Evolutionary conservation across 73 alveolate species (phyloP), one percentile per base, ranked within the genome.

Genomic region (Tetrahymena thermophila): DNA sequence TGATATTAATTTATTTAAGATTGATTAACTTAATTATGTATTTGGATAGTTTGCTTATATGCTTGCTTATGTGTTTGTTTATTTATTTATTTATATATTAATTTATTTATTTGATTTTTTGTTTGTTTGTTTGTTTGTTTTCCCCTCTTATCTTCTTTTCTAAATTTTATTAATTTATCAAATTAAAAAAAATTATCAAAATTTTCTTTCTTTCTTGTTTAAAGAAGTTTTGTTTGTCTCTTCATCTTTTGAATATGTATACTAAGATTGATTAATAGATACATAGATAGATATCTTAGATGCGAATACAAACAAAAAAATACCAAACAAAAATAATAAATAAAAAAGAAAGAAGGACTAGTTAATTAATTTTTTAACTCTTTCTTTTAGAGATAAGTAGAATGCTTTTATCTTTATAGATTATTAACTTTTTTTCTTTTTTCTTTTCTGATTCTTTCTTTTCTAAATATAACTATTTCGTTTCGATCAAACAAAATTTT

Each of bases 71-170:
- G 38, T 21, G 16, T 58, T 23, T 23, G 15, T 11, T 7, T 58
- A 5, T 58, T 25, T 71, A 71, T 71, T 71, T 4, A 31, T 71
- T 71, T 1, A 31, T 28, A 7, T 25, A 31, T 28, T n/a, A 0
- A 31, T 71, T n/a, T 1, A 71, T 71, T 71, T 71, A n/a, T 71
- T 71, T 71, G 44, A 40, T 40, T 40, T 40, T 40, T 40, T 40
- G 44, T 40, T 40, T 40, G 44, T 28, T 71, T 71, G n/a, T n/a
- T 71, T 71, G 4, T 71, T 71, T 31, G 35, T 71, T 71, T 71
- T 31, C 89, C 89, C 89, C 89, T 71, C 89, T 71, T 71, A 71
- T 71, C 89, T 71, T 71, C 89, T 71, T 71, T 71, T 71, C 89
- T n/a, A 71, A 71, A 71, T 71, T 71, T 71, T 71, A 71, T 71